phyloP scores from a whole-genome alignment of 345 rosid species.

The Arabidopsis arenosa region DNA sequence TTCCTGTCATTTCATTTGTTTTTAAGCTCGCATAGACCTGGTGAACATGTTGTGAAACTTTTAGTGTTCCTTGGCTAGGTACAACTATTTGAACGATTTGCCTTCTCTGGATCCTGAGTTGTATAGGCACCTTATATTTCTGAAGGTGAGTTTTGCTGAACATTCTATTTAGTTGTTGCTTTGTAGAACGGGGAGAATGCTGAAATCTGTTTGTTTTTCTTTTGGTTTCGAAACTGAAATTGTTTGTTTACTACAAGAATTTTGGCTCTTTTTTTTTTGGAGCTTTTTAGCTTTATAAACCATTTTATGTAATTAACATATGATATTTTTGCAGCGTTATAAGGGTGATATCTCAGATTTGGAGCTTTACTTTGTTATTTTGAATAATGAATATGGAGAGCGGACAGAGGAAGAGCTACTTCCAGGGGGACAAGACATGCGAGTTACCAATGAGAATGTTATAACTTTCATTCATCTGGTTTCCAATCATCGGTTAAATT shows the following conservation, averaged over 20 bases:
- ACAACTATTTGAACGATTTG: conserved; percentile 92
- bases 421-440: conserved; percentile 80
- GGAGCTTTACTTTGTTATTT: conserved; percentile 91
- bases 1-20: conserved; percentile 20
- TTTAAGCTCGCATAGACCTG: conserved; percentile 5
- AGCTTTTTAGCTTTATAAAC: not conserved
- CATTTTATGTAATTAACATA: conserved; percentile 4
- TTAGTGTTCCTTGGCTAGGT: conserved; percentile 55
- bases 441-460: conserved; percentile 89
- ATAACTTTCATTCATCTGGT: conserved; percentile 93
- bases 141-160: conserved; percentile 63
- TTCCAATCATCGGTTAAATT: conserved; percentile 93
- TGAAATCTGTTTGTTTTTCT: not conserved
- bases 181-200: conserved; percentile 28
- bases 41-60: conserved; percentile 26
- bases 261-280: not conserved
- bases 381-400: conserved; percentile 97
- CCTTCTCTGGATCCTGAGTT: conserved; percentile 96
- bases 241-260: not conserved
- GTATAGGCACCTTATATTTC: conserved; percentile 94
- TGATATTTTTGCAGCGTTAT: conserved; percentile 67
- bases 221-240: not conserved
- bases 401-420: conserved; percentile 92
- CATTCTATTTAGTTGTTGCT: conserved; percentile 25
- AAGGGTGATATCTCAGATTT: conserved; percentile 78